Conservation (phyloP, 129 eudicot genomes). For the Tagetes erecta region DNA sequence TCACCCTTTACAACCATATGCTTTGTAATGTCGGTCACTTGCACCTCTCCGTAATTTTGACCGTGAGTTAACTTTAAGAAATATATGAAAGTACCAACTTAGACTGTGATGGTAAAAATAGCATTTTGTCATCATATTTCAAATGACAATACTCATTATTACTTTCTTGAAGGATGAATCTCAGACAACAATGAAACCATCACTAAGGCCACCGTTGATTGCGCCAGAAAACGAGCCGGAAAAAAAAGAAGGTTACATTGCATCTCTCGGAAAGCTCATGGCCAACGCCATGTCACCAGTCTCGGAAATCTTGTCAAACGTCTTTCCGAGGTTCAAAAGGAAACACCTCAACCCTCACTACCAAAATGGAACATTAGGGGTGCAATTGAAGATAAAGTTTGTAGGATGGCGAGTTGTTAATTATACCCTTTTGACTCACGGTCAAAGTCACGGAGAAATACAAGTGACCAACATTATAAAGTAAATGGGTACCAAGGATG, state of each 20-base stretch:
- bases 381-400: no score
- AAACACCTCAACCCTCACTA: slow-evolving; percentile 34
- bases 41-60: no score
- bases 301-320: slow-evolving; percentile 57
- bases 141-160: not conserved
- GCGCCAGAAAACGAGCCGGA: slow-evolving; percentile 35
- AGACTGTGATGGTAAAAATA: slow-evolving; percentile 11
- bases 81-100: no score
- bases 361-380: slow-evolving; percentile 16
- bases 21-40: no score
- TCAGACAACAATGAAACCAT: slow-evolving; percentile 44
- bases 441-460: no score
- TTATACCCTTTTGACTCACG: no score
- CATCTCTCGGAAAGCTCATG: slow-evolving; percentile 62
- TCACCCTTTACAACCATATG: no score
- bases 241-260: slow-evolving; percentile 56
- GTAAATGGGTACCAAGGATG: no score
- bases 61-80: no score
- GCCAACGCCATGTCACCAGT: slow-evolving; percentile 55
- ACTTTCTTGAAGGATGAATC: slow-evolving; percentile 46
- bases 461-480: no score
- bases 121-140: not conserved
- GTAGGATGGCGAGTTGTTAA: no score
- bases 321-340: slow-evolving; percentile 59
- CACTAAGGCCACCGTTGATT: slow-evolving; percentile 67